Evolutionary conservation across 75 land plant genomes (phyloP).

Genomic region (Cupressus sempervirens): DNA sequence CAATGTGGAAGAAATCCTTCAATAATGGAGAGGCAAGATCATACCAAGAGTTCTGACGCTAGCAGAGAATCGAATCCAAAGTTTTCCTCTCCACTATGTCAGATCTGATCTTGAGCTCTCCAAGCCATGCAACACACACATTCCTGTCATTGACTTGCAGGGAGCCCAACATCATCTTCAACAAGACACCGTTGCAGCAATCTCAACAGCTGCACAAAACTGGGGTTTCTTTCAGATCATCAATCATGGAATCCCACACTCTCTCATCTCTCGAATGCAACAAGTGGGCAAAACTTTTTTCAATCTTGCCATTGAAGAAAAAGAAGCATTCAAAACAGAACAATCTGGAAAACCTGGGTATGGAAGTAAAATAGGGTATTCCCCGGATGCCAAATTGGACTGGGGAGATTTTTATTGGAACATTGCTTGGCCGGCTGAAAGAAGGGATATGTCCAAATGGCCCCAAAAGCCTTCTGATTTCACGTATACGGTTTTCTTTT

Average conservation of each 20-base stretch:
- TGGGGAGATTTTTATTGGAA: background rate
- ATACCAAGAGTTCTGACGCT: background rate
- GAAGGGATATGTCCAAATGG: background rate
- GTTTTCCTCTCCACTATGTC: background rate
- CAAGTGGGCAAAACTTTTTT: background rate
- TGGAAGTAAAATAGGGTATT: background rate
- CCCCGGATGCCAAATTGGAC: background rate
- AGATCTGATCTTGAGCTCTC: background rate
- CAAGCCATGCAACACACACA: background rate
- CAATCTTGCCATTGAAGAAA: background rate
- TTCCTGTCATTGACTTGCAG: background rate
- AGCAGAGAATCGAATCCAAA: conserved; percentile 2
- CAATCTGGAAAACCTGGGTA: background rate
- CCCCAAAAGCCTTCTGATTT: background rate
- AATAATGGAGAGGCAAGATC: background rate
- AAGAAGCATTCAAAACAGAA: background rate
- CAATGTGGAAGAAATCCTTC: no score
- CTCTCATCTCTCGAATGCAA: background rate
- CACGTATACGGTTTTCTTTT: background rate
- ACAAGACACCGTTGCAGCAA: background rate
- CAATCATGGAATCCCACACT: background rate
- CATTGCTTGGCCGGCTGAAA: background rate
- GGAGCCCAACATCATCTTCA: background rate
- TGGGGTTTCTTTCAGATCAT: conserved; percentile 8
- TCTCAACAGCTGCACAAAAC: background rate